Evolutionary conservation across 805 yeast genomes (phyloP), one percentile per base, ranked within the genome.

Genomic region (Scheffersomyces lignosus): DNA sequence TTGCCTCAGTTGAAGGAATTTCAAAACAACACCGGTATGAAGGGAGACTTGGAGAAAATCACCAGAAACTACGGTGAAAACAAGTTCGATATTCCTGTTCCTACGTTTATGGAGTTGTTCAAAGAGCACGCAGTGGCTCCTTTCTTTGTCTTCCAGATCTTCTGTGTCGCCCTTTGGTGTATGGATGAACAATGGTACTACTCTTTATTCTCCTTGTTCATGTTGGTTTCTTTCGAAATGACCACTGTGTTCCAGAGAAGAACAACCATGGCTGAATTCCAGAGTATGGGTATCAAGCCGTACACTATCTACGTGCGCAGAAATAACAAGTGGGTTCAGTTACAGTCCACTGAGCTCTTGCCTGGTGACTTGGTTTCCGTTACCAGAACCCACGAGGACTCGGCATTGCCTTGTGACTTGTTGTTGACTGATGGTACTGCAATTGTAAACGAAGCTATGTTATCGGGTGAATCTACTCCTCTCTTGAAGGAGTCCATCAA

Each of bases 101-200:
- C 99, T 34, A 78, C 96, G 0, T 91, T 93, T 52, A 45, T 76
- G 38, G 98, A 91, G 62, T 72, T 93, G 52, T 93, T 93, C 71
- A 83, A 87, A 56, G 98, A 93, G 64, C 99, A 93, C 60, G 98
- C 98, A 8, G 90, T 93, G 27, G 98, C 99, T 10, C 99, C 99
- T 9, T 87, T 93, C 61, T 93, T 93, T 52, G 96, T 93, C 17
- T 93, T 93, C 71, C 99, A 93, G 70, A 74, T 93, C 39, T 93
- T 93, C 61, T 90, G 97, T 58, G 95, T 91, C 41, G 95, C 91
- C 4, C 71, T 93, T 44, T 93, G 98, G 97, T 77, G 87, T 56
- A 78, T 93, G 78, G 98, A 93, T 65, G 97, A 91, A 50, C 83
- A 86, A 70, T 93, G 98, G 98, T 90, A 90, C 64, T 85, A 85